Percentiles rank a stretch among this genome's conserved stretches.
Conservation (phyloP, 75 land plant species). For the Ceratopteris richardii region DNA sequence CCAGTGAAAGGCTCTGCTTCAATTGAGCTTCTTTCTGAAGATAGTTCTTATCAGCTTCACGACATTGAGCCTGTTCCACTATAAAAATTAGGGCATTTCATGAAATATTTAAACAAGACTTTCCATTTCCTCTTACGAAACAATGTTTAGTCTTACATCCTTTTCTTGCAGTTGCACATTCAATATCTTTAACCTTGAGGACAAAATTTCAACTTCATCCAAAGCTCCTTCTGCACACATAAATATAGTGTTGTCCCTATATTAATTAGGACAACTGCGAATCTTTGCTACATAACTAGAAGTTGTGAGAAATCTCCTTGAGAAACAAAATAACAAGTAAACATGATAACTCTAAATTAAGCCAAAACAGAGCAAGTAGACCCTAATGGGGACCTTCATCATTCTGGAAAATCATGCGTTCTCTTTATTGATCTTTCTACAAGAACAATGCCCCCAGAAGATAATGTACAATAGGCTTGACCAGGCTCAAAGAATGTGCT, state of each 20-base stretch:
- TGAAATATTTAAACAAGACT: too few species aligned
- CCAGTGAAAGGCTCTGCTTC: neutral
- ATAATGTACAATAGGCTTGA: too few species aligned
- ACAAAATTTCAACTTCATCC: slow-evolving; percentile 26
- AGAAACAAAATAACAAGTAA: neutral
- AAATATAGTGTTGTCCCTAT: neutral
- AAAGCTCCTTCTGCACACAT: slow-evolving; percentile 18
- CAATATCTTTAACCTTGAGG: slow-evolving; percentile 13
- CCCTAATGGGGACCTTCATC: neutral
- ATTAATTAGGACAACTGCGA: neutral
- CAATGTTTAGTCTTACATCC: slow-evolving; percentile 21
- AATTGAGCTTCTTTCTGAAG: neutral
- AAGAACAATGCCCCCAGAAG: too few species aligned
- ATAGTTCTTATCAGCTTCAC: neutral
- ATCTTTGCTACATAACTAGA: neutral
- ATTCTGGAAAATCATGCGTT: neutral
- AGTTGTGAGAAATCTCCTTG: neutral
- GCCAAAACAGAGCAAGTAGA: neutral
- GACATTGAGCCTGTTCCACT: neutral
- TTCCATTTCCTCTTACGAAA: too few species aligned
- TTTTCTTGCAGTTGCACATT: slow-evolving; percentile 10
- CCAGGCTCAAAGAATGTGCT: too few species aligned
- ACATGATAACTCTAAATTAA: neutral
- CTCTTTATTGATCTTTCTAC: too few species aligned
- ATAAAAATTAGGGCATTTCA: too few species aligned